Evolutionary conservation across 2,329 filamentous ascomycete genomes (phyloP).

Genomic region (Aureobasidium namibiae): DNA sequence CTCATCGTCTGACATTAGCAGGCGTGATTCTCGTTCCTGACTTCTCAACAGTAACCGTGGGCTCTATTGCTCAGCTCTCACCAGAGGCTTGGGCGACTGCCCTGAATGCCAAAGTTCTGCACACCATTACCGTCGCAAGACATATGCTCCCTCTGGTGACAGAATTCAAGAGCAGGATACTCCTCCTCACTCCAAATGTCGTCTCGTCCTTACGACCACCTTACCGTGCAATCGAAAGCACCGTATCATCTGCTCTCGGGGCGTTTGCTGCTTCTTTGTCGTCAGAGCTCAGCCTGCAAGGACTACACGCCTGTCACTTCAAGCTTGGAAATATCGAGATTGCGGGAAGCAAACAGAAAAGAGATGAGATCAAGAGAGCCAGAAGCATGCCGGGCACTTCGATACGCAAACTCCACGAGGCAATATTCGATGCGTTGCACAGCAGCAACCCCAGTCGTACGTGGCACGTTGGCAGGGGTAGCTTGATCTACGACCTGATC

Average conservation of each 20-base stretch:
- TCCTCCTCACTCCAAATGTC: conserved; percentile 72
- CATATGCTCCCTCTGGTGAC: conserved; percentile 59
- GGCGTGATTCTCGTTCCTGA: conserved; percentile 78
- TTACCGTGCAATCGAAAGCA: conserved; percentile 77
- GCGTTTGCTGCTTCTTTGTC: conserved; percentile 76
- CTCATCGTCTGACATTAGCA: conserved; percentile 67
- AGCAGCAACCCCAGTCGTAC: conserved; percentile 51
- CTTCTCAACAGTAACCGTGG: conserved; percentile 53
- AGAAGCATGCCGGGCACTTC: conserved; percentile 54
- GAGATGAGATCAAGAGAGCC: conserved; percentile 37
- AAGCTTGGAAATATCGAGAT: conserved; percentile 90
- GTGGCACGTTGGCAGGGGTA: conserved; percentile 76
- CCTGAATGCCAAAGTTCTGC: conserved; percentile 84
- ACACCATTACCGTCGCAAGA: conserved; percentile 81
- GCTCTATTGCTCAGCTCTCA: conserved; percentile 76
- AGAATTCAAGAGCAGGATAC: conserved; percentile 54
- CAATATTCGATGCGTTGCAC: conserved; percentile 83
- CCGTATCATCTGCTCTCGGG: conserved; percentile 76
- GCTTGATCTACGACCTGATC: conserved; percentile 75
- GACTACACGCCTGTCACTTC: conserved; percentile 75
- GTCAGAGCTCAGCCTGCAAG: conserved; percentile 67
- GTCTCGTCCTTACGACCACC: conserved; percentile 71
- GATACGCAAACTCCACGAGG: conserved; percentile 71
- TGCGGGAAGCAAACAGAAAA: conserved; percentile 37
- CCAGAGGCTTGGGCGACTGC: conserved; percentile 80